These are phyloP conservation scores for Neurospora cerealis DNA, from an alignment of 495 filamentous ascomycete species.

Conservation along the genomic window DNA sequence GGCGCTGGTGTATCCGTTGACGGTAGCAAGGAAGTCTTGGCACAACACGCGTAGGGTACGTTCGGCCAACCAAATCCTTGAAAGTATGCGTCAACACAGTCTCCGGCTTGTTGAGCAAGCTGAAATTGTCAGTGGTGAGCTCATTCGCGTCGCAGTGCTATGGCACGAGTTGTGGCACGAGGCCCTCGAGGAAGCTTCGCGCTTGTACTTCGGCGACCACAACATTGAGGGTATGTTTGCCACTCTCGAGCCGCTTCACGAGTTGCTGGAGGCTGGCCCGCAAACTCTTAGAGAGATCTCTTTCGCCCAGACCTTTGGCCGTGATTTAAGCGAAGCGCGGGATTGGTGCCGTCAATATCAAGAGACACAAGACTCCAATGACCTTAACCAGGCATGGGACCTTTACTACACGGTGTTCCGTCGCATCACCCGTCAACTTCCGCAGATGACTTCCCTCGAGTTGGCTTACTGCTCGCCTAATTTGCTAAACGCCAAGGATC, in stretches of 20 bases:
- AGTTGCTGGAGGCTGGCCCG: conserved; percentile 77
- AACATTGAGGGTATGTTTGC: conserved; percentile 97
- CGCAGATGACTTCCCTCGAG: conserved; percentile 84
- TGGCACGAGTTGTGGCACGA: conserved; percentile 99
- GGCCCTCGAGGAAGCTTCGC: conserved; percentile 92
- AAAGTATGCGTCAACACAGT: conserved; percentile 92
- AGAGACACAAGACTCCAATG: conserved; percentile 74
- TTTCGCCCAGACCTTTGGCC: conserved; percentile 94
- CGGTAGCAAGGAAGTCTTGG: conserved; percentile 90
- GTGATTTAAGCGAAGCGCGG: conserved; percentile 85
- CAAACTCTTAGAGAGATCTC: conserved; percentile 92
- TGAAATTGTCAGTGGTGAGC: conserved; percentile 83
- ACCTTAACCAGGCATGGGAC: conserved; percentile 97
- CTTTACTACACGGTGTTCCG: conserved; percentile 96
- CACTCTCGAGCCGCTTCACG: conserved; percentile 81
- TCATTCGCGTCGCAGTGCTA: conserved; percentile 90
- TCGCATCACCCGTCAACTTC: conserved; percentile 86
- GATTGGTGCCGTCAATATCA: conserved; percentile 94
- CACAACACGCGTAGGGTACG: conserved; percentile 66
- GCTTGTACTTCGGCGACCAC: conserved; percentile 84
- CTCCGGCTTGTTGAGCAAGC: conserved; percentile 91
- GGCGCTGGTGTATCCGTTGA: conserved; percentile 98
- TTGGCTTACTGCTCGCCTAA: conserved; percentile 93
- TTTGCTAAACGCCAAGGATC: conserved; percentile 67
- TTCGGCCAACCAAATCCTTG: conserved; percentile 87